Conservation (phyloP, 2,329 filamentous ascomycete species). For the Aspergillus sclerotialis region DNA sequence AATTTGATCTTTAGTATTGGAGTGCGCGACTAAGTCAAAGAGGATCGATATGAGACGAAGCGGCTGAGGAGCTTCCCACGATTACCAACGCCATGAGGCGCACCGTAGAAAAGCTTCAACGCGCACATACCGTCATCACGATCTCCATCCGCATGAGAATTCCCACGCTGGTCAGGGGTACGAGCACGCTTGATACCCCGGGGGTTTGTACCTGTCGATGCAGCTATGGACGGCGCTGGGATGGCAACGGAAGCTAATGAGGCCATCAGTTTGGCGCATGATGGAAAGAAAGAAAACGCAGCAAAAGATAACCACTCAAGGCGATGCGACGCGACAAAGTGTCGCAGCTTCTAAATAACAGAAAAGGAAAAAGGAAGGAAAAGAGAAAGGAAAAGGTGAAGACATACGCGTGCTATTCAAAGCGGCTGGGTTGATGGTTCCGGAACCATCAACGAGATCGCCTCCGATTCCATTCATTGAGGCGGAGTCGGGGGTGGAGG, state of each 20-base stretch:
- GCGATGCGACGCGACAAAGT: constrained; percentile 3
- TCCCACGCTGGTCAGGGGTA: constrained; percentile 62
- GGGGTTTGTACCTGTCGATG: constrained; percentile 42
- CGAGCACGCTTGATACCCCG: constrained; percentile 74
- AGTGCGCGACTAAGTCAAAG: constrained; percentile 1
- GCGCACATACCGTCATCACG: constrained; percentile 67
- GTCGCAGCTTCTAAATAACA: constrained; percentile 1
- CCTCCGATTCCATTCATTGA: constrained; percentile 59
- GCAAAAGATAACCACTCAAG: constrained; percentile 9
- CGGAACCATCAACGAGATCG: constrained; percentile 62
- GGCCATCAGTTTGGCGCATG: constrained; percentile 26
- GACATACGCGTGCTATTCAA: constrained; percentile 65
- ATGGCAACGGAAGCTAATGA: constrained; percentile 26
- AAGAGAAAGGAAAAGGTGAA: constrained; percentile 11
- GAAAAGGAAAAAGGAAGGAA: background rate
- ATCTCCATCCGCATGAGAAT: constrained; percentile 49
- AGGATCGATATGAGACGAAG: constrained; percentile 9
- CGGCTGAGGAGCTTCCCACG: constrained; percentile 7
- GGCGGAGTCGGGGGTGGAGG: constrained; percentile 46
- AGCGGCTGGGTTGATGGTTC: constrained; percentile 84
- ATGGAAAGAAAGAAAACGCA: constrained; percentile 11
- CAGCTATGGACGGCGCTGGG: constrained; percentile 37
- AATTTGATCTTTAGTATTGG: background rate
- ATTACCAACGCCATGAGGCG: constrained; percentile 23
- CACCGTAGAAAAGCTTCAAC: constrained; percentile 22